A percentile compares a stretch with the other conserved stretches of the same genome.
phyloP scores from a whole-genome alignment of 192 early-diverging fungal species.

The Umbelopsis sp. region DNA sequence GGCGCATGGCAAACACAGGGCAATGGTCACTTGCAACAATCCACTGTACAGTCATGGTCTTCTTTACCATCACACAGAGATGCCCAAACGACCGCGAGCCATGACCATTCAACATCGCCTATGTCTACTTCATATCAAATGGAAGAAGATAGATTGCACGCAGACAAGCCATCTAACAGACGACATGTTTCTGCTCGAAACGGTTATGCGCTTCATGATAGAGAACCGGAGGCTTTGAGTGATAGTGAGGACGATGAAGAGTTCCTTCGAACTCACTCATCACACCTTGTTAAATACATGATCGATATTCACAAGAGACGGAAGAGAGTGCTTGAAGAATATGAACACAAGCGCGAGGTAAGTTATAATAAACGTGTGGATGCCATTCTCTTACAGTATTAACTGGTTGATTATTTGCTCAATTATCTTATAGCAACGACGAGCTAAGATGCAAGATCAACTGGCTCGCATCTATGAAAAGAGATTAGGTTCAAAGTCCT shows the following conservation, averaged over 20 bases:
- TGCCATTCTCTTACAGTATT: neutral
- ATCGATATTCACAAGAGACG: conserved; percentile 36
- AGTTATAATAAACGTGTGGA: neutral
- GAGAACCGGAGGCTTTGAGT: neutral
- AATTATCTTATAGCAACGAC: conserved; percentile 21
- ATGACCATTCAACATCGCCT: neutral
- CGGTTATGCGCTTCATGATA: neutral
- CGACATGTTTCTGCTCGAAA: neutral
- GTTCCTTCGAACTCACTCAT: conserved; percentile 24
- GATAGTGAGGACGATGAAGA: conserved; percentile 30
- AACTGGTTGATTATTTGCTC: neutral
- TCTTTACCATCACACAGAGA: neutral
- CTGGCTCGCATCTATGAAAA: conserved; percentile 28
- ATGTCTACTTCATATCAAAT: neutral
- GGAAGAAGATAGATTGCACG: neutral
- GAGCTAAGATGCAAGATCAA: conserved; percentile 27
- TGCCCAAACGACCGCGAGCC: neutral
- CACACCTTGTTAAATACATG: conserved; percentile 46
- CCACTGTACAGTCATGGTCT: neutral
- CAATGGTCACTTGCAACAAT: neutral
- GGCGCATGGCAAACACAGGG: neutral
- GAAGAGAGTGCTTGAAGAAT: conserved; percentile 40
- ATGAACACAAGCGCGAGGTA: conserved; percentile 38
- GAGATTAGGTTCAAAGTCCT: conserved; percentile 23
- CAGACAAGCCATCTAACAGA: neutral